These are phyloP conservation scores for Pelargonium cotyledonis DNA, from an alignment of 441 rosid genomes.

Conservation along the genomic window DNA sequence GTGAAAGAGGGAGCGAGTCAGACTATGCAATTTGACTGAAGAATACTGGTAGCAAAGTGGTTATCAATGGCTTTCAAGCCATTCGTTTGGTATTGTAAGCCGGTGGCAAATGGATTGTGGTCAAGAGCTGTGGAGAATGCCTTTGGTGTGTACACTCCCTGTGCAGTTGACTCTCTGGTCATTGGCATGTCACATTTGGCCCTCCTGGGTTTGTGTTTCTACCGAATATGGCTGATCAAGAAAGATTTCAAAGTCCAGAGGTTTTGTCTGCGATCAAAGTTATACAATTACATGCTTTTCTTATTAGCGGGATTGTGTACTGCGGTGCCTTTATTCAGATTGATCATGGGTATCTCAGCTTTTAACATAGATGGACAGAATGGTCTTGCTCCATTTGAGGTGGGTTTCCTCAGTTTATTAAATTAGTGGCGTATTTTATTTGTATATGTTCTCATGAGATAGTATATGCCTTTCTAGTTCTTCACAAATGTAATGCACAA, in stretches of 20 bases:
- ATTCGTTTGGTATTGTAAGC: constrained; percentile 81
- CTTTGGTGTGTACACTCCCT: constrained; percentile 91
- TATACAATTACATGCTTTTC: constrained; percentile 57
- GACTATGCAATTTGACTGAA: constrained; percentile 25
- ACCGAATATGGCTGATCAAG: constrained; percentile 67
- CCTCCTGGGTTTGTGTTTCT: constrained; percentile 60
- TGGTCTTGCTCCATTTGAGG: constrained; percentile 89
- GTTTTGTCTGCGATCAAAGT: constrained; percentile 67
- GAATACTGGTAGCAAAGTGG: constrained; percentile 15
- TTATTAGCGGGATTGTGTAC: constrained; percentile 63
- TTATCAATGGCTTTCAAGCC: constrained; percentile 56
- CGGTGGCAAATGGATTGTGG: constrained; percentile 75
- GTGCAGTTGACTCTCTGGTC: constrained; percentile 76
- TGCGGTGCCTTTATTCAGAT: constrained; percentile 78
- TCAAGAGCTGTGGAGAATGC: constrained; percentile 64
- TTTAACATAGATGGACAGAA: constrained; percentile 64
- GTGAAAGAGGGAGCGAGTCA: constrained; percentile 14
- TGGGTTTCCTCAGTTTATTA: constrained; percentile 20
- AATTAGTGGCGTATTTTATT: background rate
- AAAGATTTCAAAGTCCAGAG: constrained; percentile 58
- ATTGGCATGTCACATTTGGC: constrained; percentile 56
- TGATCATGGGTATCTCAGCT: constrained; percentile 75
- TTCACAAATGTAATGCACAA: background rate
- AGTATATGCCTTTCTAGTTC: background rate
- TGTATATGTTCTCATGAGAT: constrained; percentile 12